phyloP scores from a whole-genome alignment of 805 yeast species.

The Yamadazyma insecticola region DNA sequence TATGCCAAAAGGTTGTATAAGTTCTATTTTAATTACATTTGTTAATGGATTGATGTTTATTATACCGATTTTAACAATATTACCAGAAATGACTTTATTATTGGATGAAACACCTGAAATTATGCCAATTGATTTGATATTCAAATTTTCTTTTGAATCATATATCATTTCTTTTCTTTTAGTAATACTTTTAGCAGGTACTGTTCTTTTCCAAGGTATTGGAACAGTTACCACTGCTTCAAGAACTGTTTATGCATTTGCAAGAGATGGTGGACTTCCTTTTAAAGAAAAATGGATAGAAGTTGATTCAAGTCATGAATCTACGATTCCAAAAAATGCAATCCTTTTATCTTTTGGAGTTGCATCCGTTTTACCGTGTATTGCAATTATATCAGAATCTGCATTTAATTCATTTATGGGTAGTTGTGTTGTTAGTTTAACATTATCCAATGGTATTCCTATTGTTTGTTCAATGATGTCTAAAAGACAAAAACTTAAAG shows the following conservation, averaged over 20 bases:
- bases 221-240: slow-evolving; percentile 81
- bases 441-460: slow-evolving; percentile 75
- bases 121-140: slow-evolving; percentile 75
- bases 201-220: slow-evolving; percentile 69
- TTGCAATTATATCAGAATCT: slow-evolving; percentile 65
- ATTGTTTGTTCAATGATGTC: slow-evolving; percentile 58
- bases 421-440: slow-evolving; percentile 69
- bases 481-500: slow-evolving; percentile 56
- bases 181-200: slow-evolving; percentile 62
- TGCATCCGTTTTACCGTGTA: slow-evolving; percentile 54
- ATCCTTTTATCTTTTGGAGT: slow-evolving; percentile 59
- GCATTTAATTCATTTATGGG: slow-evolving; percentile 85
- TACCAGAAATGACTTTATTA: slow-evolving; percentile 59
- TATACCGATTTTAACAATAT: slow-evolving; percentile 63
- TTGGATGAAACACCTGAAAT: slow-evolving; percentile 59
- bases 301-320: slow-evolving; percentile 53
- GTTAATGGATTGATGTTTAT: slow-evolving; percentile 70
- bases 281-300: slow-evolving; percentile 58
- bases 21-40: slow-evolving; percentile 60
- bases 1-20: slow-evolving; percentile 69
- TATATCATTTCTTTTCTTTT: slow-evolving; percentile 64
- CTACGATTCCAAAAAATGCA: slow-evolving; percentile 67
- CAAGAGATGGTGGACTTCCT: slow-evolving; percentile 80
- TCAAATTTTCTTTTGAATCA: slow-evolving; percentile 66
- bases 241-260: slow-evolving; percentile 75